Evolutionary conservation across 1,139 yeast genomes (phyloP), one percentile per base, ranked within the genome.

Genomic region (Blastobotrys elegans): DNA sequence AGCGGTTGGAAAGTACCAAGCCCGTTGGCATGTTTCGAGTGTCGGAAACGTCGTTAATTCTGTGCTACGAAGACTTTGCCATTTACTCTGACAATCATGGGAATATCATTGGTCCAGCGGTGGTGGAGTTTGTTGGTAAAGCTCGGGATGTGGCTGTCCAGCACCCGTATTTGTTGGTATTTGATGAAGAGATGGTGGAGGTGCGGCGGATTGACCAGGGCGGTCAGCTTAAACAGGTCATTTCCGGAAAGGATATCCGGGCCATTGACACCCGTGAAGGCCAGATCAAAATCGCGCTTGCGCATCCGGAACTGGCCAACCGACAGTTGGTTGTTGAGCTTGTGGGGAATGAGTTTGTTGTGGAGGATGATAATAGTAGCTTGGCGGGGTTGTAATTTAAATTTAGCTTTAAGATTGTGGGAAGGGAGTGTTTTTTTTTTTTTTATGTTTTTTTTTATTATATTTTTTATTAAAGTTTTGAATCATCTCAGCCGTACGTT

Each of bases 1-100:
- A 58, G 39, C 53, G 58, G 16, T 47, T 62, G 8, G 66, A 62
- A 32, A 40, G 44, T 6, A 50, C 58, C 50, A 67, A 73, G 53
- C 84, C 95, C 40, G 62, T 82, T 67, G 79, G 84, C 38, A 72
- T 85, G 78, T 80, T 77, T 66, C 74, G 82, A 59, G 71, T 80
- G 46, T 64, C 73, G 18, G 78, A 78, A 38, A 73, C 76, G 35
- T 78, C 76, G 44, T 78, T 82, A 49, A 63, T 87, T 6, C 66
- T 86, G 44, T 84, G 85, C 34, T 88, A 85, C 66, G 84, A 77
- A 51, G 82, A 82, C 50, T 80, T 84, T 61, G 92, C 88, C 2
- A 70, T 88, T 2, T 82, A 82, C 54, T 75, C 83, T 50, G 83
- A 84, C 62, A 77, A 78, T 50, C 73, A 74, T 44, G 95, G 95